Base-by-base conservation (phyloP, 1,284 basidiomycete genomes). In the Austroboletus novae-zelandiae region DNA sequence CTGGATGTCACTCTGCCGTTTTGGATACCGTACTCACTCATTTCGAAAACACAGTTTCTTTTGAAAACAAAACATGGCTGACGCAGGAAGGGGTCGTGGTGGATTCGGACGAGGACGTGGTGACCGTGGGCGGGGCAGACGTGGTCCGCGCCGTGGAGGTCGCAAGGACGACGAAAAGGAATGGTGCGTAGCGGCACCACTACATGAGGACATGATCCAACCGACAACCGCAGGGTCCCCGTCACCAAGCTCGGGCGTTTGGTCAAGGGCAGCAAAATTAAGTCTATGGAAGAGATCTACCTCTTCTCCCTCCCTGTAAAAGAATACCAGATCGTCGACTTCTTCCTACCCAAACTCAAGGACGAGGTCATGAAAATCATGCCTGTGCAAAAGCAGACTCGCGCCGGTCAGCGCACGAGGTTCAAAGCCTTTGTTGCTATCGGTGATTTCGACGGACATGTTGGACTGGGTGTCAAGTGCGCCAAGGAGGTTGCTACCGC, bases 401-500 rank as follows among this genome's bases (percentile, higher is more conserved):
- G 94, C 70, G 97, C 97, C 67, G 97, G 97, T 76, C 97, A 99
- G 78, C 93, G 97, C 67, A 99, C 97, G 58, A 91, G 96, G 61
- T 99, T 99, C 87, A 99, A 99, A 83, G 96, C 97, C 34, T 99
- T 98, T 77, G 97, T 99, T 67, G 97, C 97, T 57, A 97, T 99
- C 68, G 97, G 97, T 73, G 97, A 99, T 77, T 92, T 85, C 65
- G 93, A 98, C 70, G 97, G 96, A 55, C 97, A 99, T 74, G 94
- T 99, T 67, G 97, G 96, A 71, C 87, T 99, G 68, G 97, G 96
- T 76, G 95, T 99, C 75, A 99, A 99, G 82, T 98, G 96, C 74
- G 95, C 96, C 66, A 99, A 99, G 83, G 96, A 99, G 83, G 97
- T 99, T 65, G 96, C 97, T 39, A 98, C 95, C 54, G 96, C 97